Base-by-base conservation (phyloP, 768 basidiomycete genomes). In the Leccinum imitatum region DNA sequence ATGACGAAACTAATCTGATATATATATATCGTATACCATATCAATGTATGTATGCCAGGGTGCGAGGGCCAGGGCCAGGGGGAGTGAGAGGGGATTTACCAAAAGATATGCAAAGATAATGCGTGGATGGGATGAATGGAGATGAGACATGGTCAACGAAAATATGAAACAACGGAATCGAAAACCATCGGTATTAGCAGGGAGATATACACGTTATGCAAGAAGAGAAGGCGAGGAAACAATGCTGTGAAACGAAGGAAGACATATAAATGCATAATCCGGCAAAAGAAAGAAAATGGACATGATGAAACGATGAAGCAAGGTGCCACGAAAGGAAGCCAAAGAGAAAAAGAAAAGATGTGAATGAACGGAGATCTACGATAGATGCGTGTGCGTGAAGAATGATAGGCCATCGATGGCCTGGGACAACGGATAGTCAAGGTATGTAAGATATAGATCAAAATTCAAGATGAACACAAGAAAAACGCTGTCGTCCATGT, bases 341-440 rank as follows among this genome's bases (percentile, higher is more conserved):
- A 21, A 31, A 61, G 31, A 23, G 23, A 50, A 57, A 63, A n/a
- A 46, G 14, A 6, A 63, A 44, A 50, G 6, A 50, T 50, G 52
- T 57, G 53, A 48, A 50, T 7, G 47, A 8, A 50, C 57, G 62
- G 53, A 67, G 65, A 67, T 67, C 66, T 67, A 67, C 59, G 39
- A 31, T 35, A 59, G n/a, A 57, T 58, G 50, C 50, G 19, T 61
- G 67, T 60, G 52, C 23, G 50, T 57, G 56, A 48, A 51, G 53
- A 19, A 33, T 31, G 57, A 52, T 67, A 19, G 19, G 57, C 21
- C 21, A 50, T 39, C 55, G 50, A 66, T 53, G 62, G 46, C 57
- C 27, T 14, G 31, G 44, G 19, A 27, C 9, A n/a, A 23, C 13
- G 27, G 48, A 58, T 25, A 37, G 56, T 27, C 21, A 33, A 27